Evolutionary conservation across 1,284 basidiomycete genomes (phyloP).

Genomic region (Puccinia novopanici): DNA sequence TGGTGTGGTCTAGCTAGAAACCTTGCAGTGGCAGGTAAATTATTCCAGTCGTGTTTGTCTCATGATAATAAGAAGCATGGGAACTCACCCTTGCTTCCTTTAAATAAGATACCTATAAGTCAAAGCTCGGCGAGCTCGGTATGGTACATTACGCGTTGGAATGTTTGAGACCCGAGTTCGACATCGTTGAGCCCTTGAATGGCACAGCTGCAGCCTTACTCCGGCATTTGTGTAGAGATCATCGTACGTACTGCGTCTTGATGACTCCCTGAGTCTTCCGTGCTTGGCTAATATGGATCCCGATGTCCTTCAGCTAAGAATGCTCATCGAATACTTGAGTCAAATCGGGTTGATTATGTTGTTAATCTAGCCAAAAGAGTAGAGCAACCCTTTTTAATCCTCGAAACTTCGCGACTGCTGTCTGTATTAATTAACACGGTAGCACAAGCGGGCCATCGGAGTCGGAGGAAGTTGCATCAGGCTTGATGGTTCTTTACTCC

Average conservation of each 20-base stretch:
- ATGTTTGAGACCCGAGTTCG: slow-evolving; percentile 38
- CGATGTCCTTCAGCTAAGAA: slow-evolving; percentile 19
- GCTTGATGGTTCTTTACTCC: not conserved
- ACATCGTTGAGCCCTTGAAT: slow-evolving; percentile 40
- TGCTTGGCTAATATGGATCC: too few relatives aligned
- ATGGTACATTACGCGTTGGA: slow-evolving; percentile 28
- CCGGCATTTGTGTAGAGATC: slow-evolving; percentile 43
- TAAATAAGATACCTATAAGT: slow-evolving; percentile 31
- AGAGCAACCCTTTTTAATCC: slow-evolving; percentile 26
- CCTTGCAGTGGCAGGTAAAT: slow-evolving; percentile 46
- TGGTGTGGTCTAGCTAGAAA: slow-evolving; percentile 47
- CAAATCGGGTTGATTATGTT: not conserved
- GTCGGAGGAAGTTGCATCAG: not conserved
- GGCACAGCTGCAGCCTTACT: slow-evolving; percentile 29
- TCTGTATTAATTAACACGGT: slow-evolving; percentile 24
- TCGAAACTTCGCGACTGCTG: slow-evolving; percentile 34
- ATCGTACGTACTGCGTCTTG: not conserved
- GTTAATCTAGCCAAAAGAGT: slow-evolving; percentile 17
- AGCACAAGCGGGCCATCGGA: slow-evolving; percentile 1
- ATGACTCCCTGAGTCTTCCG: too few relatives aligned
- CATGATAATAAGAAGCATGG: not conserved
- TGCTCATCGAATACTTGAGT: not conserved
- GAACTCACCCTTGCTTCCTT: slow-evolving; percentile 4
- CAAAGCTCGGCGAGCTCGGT: slow-evolving; percentile 7
- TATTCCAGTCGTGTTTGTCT: not conserved